Evolutionary conservation across 2,329 filamentous ascomycete species (phyloP).

Genomic region (Pseudophaeomoniella oleicola): DNA sequence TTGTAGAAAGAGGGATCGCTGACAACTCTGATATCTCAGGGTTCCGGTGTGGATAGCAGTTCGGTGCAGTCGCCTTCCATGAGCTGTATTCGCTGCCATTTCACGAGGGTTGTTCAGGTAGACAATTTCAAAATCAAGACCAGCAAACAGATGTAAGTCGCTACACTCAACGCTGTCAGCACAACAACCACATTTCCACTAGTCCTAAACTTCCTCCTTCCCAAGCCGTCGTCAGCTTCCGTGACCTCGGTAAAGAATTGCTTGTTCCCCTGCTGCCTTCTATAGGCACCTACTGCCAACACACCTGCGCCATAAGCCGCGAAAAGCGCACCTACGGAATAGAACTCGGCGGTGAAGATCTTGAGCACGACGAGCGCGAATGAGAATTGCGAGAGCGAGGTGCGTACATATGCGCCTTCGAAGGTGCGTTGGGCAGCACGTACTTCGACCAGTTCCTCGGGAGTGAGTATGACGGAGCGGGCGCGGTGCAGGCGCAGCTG

Average conservation of each 20-base stretch:
- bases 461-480: conserved; percentile 65
- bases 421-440: conserved; percentile 92
- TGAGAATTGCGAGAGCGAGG: conserved; percentile 84
- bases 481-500: conserved; percentile 72
- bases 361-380: conserved; percentile 90
- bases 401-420: conserved; percentile 92
- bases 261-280: conserved; percentile 78
- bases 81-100: no score
- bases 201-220: conserved; percentile 47
- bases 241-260: conserved; percentile 61
- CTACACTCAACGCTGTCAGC: conserved; percentile 46
- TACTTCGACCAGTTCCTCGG: conserved; percentile 80
- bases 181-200: conserved; percentile 52
- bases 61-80: no score
- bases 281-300: conserved; percentile 67
- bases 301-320: conserved; percentile 81
- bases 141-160: conserved; percentile 46
- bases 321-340: conserved; percentile 90
- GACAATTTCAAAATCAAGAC: conserved; percentile 40
- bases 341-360: conserved; percentile 95
- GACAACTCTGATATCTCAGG: no score
- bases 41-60: no score
- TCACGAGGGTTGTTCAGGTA: no score
- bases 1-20: no score
- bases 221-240: conserved; percentile 42